Conservation (phyloP, 805 yeast species). For the Candida sphagnicola region DNA sequence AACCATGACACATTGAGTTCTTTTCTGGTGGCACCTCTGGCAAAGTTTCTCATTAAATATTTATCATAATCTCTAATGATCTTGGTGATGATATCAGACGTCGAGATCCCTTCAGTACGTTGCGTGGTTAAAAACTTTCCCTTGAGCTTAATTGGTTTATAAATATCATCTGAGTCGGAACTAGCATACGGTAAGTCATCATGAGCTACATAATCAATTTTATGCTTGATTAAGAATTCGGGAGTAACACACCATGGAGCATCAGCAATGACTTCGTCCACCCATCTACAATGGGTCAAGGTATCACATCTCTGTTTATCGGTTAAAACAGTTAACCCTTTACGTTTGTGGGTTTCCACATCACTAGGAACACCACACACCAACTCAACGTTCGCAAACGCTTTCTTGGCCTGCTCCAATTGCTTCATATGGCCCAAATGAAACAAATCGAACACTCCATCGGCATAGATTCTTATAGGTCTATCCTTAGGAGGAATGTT, state of each 20-base stretch:
- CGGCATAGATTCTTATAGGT: constrained; percentile 93
- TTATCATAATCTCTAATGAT: constrained; percentile 95
- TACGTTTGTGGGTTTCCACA: constrained; percentile 82
- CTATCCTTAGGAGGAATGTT: constrained; percentile 82
- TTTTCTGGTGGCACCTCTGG: constrained; percentile 94
- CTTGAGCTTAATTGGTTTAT: constrained; percentile 82
- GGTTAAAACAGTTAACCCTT: constrained; percentile 87
- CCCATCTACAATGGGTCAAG: constrained; percentile 94
- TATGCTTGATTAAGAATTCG: constrained; percentile 71
- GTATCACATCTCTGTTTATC: constrained; percentile 89
- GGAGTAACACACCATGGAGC: constrained; percentile 96
- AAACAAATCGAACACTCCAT: constrained; percentile 95
- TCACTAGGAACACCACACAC: constrained; percentile 94
- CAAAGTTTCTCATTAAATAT: constrained; percentile 94
- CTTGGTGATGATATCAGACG: constrained; percentile 93
- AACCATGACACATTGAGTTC: constrained; percentile 97
- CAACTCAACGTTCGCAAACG: constrained; percentile 77
- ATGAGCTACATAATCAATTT: constrained; percentile 95
- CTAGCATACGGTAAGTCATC: constrained; percentile 95
- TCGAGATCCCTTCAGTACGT: constrained; percentile 93
- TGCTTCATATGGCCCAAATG: constrained; percentile 98
- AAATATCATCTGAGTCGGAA: constrained; percentile 86
- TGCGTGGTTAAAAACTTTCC: constrained; percentile 94
- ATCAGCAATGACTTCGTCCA: constrained; percentile 89
- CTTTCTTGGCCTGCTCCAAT: constrained; percentile 92